Percentiles rank a stretch among this genome's conserved stretches.
phyloP scores from a whole-genome alignment of 2,329 filamentous ascomycete species.

The Reticulascus tulasneorum region DNA sequence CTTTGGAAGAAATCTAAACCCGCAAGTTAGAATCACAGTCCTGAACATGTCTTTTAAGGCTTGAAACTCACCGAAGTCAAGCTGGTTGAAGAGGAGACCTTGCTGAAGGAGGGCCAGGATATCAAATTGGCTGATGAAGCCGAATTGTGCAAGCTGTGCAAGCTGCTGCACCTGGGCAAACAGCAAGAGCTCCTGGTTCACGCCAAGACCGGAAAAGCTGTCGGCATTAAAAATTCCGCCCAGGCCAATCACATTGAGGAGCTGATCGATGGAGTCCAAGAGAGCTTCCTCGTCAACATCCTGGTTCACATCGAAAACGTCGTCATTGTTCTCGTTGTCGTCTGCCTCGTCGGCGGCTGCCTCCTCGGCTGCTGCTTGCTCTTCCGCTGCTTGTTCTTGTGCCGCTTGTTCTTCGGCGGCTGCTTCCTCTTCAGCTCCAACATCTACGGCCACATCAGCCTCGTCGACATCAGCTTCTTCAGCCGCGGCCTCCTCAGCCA shows the following conservation, averaged over 20 bases:
- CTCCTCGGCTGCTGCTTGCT: not conserved
- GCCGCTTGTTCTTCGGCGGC: not conserved
- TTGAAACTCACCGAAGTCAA: constrained; percentile 27
- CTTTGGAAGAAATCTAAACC: no score
- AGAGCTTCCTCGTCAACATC: constrained; percentile 11
- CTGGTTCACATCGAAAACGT: constrained; percentile 22
- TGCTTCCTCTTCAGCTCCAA: constrained; percentile 1
- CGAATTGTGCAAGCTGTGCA: constrained; percentile 19
- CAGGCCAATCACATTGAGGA: constrained; percentile 25
- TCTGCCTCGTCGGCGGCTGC: constrained; percentile 1
- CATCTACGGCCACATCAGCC: constrained; percentile 8
- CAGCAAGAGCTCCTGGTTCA: constrained; percentile 22
- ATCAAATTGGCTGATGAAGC: constrained; percentile 18
- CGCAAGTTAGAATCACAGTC: no score
- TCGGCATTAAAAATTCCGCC: constrained; percentile 20
- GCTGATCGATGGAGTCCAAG: constrained; percentile 15
- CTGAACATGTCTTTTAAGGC: no score
- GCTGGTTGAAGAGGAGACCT: constrained; percentile 14
- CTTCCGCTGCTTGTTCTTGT: no score
- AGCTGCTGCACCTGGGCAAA: constrained; percentile 22
- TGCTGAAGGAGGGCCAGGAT: constrained; percentile 19
- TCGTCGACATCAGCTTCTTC: constrained; percentile 9
- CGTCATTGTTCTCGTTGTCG: constrained; percentile 19
- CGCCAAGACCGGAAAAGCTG: constrained; percentile 21
- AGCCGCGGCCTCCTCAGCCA: constrained; percentile 4